Evolutionary conservation across 805 yeast genomes (phyloP), one percentile per base, ranked within the genome.

Genomic region (Wickerhamomyces rabaulensis): DNA sequence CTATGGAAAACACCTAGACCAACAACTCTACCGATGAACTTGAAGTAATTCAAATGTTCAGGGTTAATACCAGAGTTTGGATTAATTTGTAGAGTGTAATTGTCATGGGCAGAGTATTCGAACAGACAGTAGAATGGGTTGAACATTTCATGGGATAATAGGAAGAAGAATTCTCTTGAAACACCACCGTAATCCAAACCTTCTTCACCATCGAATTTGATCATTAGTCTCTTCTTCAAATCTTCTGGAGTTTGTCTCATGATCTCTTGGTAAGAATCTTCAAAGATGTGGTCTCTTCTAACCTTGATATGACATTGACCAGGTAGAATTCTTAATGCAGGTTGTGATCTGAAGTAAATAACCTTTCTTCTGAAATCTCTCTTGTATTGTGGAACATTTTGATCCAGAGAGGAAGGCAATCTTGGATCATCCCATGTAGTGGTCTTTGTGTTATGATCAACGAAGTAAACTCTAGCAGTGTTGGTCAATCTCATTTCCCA

Each of bases 381-480:
- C 78, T 94, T 94, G 69, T 94, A 94, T 71, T 94, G 98, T 20
- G 99, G 99, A 58, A 94, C 99, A 58, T 92, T 92, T 71, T 94
- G 98, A 67, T 94, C 99, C 58, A 94, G 74, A 9, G 96, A 87
- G 6, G 97, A 89, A 44, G 99, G 99, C 64, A 94, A 76, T 64
- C 99, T 83, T 53, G 99, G 99, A 65, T 94, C 99, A 69, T 94
- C 99, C 99, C 99, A 94, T 1, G 99, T 94, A 0, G 99, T 94
- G 0, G 99, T 94, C 71, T 94, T 94, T 27, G 99, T 94, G 70
- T 94, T 94, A 73, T 94, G 99, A 68, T 94, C 99, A 55, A 94
- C 99, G 67, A 94, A 94, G 67, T 94, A 94, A 20, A 94, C 99
- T 66, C 99, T 81, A 9, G 99, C 97, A 1, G 99, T 94, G 68